phyloP scores from a whole-genome alignment of 2,329 filamentous ascomycete genomes.

The Xylariaceae sp. region DNA sequence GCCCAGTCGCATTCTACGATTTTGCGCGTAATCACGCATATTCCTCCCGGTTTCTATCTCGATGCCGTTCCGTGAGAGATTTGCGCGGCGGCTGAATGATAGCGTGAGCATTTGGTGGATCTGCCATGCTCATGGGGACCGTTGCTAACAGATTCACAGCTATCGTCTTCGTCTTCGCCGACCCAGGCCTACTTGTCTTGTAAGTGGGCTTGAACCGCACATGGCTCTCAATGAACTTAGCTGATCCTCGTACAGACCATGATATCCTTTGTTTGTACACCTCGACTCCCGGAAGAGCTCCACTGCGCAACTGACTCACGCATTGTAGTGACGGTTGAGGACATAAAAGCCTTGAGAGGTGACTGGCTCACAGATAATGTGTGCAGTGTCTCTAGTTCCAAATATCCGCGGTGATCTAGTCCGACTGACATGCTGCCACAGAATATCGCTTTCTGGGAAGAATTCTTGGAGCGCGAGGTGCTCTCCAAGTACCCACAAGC shows the following conservation, averaged over 20 bases:
- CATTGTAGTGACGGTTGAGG: slow-evolving; percentile 72
- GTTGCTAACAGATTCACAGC: slow-evolving; percentile 30
- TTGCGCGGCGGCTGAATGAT: slow-evolving; percentile 32
- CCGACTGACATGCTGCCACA: slow-evolving; percentile 37
- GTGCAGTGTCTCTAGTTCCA: slow-evolving; percentile 34
- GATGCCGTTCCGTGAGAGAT: slow-evolving; percentile 34
- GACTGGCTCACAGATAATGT: slow-evolving; percentile 98
- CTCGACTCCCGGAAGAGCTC: background rate
- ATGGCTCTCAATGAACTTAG: background rate
- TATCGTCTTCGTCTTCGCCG: slow-evolving; percentile 36
- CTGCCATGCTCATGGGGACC: slow-evolving; percentile 19
- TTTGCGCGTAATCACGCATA: background rate
- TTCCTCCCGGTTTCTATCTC: slow-evolving; percentile 4
- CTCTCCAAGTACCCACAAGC: slow-evolving; percentile 75
- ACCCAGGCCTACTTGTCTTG: slow-evolving; percentile 44
- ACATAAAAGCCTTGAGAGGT: slow-evolving; percentile 80
- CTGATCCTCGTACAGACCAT: slow-evolving; percentile 33
- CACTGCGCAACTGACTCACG: slow-evolving; percentile 17
- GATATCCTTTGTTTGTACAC: slow-evolving; percentile 36
- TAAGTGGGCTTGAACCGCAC: slow-evolving; percentile 32
- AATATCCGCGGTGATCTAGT: background rate
- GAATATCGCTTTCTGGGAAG: slow-evolving; percentile 98
- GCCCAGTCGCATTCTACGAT: background rate
- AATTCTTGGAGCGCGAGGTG: slow-evolving; percentile 88
- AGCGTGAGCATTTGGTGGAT: slow-evolving; percentile 30